phyloP scores from a whole-genome alignment of 441 rosid genomes.

The Metrosideros polymorpha region DNA sequence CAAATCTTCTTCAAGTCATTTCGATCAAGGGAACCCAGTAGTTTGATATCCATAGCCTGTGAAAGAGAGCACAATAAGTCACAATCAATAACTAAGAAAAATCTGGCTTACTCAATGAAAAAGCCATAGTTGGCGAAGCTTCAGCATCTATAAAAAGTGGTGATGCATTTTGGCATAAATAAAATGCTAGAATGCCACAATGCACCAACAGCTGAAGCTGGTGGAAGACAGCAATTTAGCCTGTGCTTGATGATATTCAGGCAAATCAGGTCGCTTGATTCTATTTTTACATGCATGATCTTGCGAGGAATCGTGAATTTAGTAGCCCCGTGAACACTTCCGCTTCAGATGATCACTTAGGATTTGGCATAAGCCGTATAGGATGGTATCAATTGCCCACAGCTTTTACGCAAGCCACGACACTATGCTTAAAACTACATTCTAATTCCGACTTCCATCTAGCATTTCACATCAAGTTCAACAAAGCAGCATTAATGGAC shows the following conservation, averaged over 20 bases:
- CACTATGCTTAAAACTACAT: background rate
- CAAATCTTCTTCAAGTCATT: slow-evolving; percentile 94
- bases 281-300: background rate
- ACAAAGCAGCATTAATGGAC: background rate
- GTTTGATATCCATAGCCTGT: slow-evolving; percentile 90
- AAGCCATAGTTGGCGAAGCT: background rate
- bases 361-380: background rate
- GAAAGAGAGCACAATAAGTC: background rate
- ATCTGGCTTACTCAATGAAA: background rate
- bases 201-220: background rate
- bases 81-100: background rate
- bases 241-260: background rate
- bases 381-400: background rate
- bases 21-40: slow-evolving; percentile 74
- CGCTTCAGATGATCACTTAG: background rate
- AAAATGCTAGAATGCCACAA: background rate
- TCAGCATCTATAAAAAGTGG: background rate
- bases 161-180: background rate
- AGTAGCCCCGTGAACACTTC: background rate
- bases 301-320: background rate
- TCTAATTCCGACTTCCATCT: background rate
- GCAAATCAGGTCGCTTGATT: background rate
- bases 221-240: background rate
- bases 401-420: background rate
- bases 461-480: background rate